Evolutionary conservation across 495 filamentous ascomycete genomes (phyloP).

Genomic region (Chaetomium fimeti): DNA sequence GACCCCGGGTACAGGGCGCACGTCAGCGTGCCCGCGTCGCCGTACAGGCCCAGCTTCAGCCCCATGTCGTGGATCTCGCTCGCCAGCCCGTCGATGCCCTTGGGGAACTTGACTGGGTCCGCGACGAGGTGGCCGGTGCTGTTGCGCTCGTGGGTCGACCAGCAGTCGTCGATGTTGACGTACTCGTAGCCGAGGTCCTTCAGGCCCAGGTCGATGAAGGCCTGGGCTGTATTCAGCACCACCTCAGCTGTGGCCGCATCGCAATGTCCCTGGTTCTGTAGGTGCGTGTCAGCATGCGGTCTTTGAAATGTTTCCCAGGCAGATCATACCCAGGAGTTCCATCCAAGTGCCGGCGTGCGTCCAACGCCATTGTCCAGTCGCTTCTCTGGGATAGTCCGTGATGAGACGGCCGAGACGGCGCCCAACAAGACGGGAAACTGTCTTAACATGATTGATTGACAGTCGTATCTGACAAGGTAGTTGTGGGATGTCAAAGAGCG

Average conservation of each 20-base stretch:
- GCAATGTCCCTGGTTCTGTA: neutral
- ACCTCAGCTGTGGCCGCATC: neutral
- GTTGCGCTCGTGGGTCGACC: neutral
- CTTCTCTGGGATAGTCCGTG: neutral
- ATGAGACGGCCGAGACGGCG: neutral
- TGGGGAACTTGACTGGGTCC: neutral
- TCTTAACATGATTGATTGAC: neutral
- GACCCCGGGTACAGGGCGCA: neutral
- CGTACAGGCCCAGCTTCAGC: constrained; percentile 1
- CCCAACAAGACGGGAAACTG: neutral
- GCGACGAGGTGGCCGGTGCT: neutral
- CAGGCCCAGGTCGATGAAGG: neutral
- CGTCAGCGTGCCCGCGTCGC: neutral
- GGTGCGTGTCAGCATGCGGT: neutral
- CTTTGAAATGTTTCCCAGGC: neutral
- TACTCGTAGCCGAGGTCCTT: constrained; percentile 8
- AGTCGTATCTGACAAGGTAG: too few relatives aligned
- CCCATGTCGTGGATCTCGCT: neutral
- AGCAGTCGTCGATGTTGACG: constrained; percentile 14
- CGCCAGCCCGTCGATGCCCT: neutral
- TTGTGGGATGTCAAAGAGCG: too few relatives aligned
- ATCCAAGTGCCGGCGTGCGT: neutral
- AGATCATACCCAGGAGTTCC: neutral
- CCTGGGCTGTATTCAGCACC: neutral
- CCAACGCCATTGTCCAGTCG: neutral